Conservation (phyloP, 1,139 yeast species). For the Kodamaea ohmeri region DNA sequence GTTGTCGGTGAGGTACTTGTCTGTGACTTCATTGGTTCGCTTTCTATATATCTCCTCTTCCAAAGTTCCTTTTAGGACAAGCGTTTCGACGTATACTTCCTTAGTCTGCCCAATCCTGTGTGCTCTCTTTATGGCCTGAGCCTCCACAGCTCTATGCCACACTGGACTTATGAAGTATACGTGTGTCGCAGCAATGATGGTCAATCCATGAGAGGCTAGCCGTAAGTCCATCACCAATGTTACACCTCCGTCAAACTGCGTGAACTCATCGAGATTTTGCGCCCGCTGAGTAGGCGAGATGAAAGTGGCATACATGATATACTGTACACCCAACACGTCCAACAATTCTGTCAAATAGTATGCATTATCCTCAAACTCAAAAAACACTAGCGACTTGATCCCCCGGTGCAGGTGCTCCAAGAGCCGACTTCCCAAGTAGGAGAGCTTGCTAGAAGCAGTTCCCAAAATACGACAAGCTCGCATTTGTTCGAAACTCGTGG, state of each 20-base stretch:
- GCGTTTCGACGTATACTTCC: slow-evolving; percentile 62
- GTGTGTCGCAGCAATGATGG: slow-evolving; percentile 64
- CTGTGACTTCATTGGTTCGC: slow-evolving; percentile 24
- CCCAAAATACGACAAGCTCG: slow-evolving; percentile 47
- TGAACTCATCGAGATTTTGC: slow-evolving; percentile 51
- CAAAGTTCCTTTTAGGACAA: slow-evolving; percentile 56
- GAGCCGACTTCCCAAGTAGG: slow-evolving; percentile 54
- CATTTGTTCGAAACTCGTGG: slow-evolving; percentile 19
- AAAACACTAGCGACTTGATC: slow-evolving; percentile 60
- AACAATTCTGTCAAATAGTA: slow-evolving; percentile 63
- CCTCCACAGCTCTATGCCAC: slow-evolving; percentile 67
- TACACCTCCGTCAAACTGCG: slow-evolving; percentile 46
- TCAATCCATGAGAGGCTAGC: slow-evolving; percentile 68
- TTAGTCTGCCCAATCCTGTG: slow-evolving; percentile 66
- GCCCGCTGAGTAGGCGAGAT: slow-evolving; percentile 52
- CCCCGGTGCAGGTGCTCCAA: slow-evolving; percentile 47
- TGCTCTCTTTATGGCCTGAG: slow-evolving; percentile 72
- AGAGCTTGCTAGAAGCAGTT: slow-evolving; percentile 59
- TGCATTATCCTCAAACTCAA: slow-evolving; percentile 70
- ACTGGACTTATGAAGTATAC: slow-evolving; percentile 69
- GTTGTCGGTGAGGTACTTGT: slow-evolving; percentile 51
- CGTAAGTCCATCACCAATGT: slow-evolving; percentile 64
- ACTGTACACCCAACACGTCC: slow-evolving; percentile 58
- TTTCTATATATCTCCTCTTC: slow-evolving; percentile 64
- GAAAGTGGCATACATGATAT: slow-evolving; percentile 62